Evolutionary conservation across 768 basidiomycete genomes (phyloP), one percentile per base, ranked within the genome.

Genomic region (Russula virescens): DNA sequence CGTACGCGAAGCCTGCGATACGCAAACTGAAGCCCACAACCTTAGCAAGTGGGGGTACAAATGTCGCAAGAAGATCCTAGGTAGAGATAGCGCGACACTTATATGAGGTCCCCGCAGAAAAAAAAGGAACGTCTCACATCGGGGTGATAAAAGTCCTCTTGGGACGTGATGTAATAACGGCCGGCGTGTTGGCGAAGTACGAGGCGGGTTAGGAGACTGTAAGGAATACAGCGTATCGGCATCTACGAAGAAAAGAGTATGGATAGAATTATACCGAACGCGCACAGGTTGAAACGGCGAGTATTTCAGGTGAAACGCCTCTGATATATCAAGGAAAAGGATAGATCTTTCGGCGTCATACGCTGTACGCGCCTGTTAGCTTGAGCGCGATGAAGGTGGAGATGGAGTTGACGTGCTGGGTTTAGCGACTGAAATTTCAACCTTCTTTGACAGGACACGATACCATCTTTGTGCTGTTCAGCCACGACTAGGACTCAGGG

Each of bases 141-240:
- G 2, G 84, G 77, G 66, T 82, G 81, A 64, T 80, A 81, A 59
- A 83, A 80, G 68, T 86, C 83, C 66, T 88, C 58, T 43, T 52
- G 84, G 55, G 74, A 70, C 0, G 73, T 66, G 51, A 88, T 86
- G 52, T 79, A 78, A 67, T 45, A 26, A 10, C 21, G 49, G 21
- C 21, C 31, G 1, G 16, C 31, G 45, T 72, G 70, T 69, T 83
- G 76, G 49, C 72, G 75, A n/a, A 88, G 77, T 2, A 75, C 80
- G 48, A 88, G 68, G 53, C 80, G 79, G 28, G 80, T 76, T 25
- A 83, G 5, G 5, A 60, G 49, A 21, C 58, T 58, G 50, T 16
- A 3, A 16, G 28, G 8, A 52, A 18, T 14, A 42, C 5, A 10
- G 21, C 16, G 50, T 14, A 40, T 60, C 42, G 45, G 13, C 14